Percentiles rank a stretch among this genome's conserved stretches.
phyloP scores from a whole-genome alignment of 331 rosid species.

The Malus hybrid region DNA sequence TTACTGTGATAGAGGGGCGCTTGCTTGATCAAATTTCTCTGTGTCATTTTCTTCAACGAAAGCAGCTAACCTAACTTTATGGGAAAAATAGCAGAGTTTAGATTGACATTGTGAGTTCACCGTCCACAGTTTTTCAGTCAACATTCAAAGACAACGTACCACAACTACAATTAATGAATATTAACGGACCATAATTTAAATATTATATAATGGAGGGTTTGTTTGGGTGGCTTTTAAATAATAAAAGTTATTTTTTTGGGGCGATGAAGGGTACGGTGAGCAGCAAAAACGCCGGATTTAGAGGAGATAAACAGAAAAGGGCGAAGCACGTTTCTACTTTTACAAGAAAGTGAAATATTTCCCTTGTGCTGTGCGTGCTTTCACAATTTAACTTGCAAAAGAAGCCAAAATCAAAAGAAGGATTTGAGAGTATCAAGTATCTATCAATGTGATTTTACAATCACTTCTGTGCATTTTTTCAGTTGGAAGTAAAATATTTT shows the following conservation, averaged over 20 bases:
- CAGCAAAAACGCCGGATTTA: constrained; percentile 36
- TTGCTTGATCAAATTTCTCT: too few relatives aligned
- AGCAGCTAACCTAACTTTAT: not conserved
- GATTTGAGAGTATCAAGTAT: not conserved
- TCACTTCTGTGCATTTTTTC: too few relatives aligned
- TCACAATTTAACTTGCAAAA: constrained; percentile 30
- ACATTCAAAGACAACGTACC: constrained; percentile 2
- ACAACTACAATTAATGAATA: not conserved
- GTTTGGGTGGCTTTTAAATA: not conserved
- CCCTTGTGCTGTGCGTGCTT: constrained; percentile 3
- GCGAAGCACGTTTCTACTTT: constrained; percentile 15
- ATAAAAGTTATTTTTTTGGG: not conserved
- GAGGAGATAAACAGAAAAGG: constrained; percentile 22
- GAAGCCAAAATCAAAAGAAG: constrained; percentile 27
- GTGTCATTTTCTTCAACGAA: too few relatives aligned
- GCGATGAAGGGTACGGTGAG: not conserved
- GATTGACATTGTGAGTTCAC: constrained; percentile 4
- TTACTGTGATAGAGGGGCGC: too few relatives aligned
- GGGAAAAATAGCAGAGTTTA: constrained; percentile 13
- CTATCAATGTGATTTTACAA: too few relatives aligned
- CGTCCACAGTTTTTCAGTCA: constrained; percentile 5
- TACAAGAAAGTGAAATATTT: constrained; percentile 8
- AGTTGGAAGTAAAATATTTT: too few relatives aligned
- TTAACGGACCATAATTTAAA: not conserved
- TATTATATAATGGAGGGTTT: not conserved